These are phyloP conservation scores for Leptographium wingfieldii DNA, from an alignment of 2,329 filamentous ascomycete species.

Conservation along the genomic window DNA sequence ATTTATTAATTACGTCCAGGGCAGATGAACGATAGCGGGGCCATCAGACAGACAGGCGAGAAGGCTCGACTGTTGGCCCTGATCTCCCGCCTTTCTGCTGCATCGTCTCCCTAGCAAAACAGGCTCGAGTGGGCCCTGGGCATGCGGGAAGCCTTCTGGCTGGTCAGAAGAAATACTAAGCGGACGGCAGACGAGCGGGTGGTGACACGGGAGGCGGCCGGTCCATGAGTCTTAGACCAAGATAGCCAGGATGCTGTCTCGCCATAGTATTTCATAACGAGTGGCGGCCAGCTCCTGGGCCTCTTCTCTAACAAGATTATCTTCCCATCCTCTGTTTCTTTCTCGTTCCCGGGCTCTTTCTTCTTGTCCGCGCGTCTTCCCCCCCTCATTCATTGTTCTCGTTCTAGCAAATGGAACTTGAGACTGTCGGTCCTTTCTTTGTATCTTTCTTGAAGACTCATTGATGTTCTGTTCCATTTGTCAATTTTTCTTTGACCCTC, in stretches of 20 bases:
- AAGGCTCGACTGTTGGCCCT: background rate
- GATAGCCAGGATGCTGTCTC: background rate
- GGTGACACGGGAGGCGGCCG: background rate
- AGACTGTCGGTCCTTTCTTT: background rate
- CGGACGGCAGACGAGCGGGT: background rate
- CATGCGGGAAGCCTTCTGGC: background rate
- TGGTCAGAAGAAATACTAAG: background rate
- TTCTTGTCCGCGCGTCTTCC: background rate
- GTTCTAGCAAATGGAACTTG: background rate
- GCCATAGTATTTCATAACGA: background rate
- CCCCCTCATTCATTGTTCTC: slow-evolving; percentile 1
- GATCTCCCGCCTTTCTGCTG: background rate
- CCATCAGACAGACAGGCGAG: background rate
- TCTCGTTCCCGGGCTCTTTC: slow-evolving; percentile 5
- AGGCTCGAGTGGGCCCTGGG: background rate
- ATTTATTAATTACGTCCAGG: background rate
- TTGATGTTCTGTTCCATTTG: background rate
- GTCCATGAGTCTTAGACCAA: background rate
- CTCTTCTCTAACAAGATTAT: slow-evolving; percentile 5
- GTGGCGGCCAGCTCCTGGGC: background rate
- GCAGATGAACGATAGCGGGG: background rate
- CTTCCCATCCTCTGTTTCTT: background rate
- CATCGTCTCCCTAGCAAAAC: background rate
- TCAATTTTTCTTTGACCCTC: background rate
- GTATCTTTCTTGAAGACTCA: background rate